Conservation (phyloP, 805 yeast species). For the Spathaspora passalidarum region DNA sequence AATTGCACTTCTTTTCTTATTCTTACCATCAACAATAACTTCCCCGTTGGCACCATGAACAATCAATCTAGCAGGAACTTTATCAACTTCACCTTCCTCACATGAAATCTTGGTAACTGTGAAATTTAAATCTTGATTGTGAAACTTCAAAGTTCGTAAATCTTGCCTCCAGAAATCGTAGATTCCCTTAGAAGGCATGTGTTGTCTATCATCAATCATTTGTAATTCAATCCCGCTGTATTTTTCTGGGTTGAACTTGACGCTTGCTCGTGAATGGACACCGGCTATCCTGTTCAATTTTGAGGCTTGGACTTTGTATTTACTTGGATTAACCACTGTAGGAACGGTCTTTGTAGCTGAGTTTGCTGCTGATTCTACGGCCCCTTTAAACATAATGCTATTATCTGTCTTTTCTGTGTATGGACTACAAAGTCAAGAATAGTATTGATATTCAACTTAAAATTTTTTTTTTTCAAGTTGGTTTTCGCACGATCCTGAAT, state of each 20-base stretch:
- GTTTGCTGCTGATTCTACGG: neutral
- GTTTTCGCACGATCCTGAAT: neutral
- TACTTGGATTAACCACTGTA: slow-evolving; percentile 4
- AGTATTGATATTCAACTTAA: too few relatives aligned
- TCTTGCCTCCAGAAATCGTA: slow-evolving; percentile 72
- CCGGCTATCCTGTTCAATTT: slow-evolving; percentile 53
- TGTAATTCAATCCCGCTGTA: slow-evolving; percentile 44
- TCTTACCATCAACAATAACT: slow-evolving; percentile 42
- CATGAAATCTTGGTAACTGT: slow-evolving; percentile 54
- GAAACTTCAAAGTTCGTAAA: slow-evolving; percentile 76
- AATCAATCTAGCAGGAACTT: slow-evolving; percentile 46
- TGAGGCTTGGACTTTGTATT: slow-evolving; percentile 20
- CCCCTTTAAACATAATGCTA: too few relatives aligned
- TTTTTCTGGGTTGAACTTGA: slow-evolving; percentile 22
- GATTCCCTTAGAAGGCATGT: slow-evolving; percentile 61
- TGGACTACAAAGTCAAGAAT: too few relatives aligned
- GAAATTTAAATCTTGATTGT: slow-evolving; percentile 70
- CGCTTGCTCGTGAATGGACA: slow-evolving; percentile 35
- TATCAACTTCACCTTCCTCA: slow-evolving; percentile 29
- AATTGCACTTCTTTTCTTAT: slow-evolving; percentile 49
- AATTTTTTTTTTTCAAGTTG: neutral
- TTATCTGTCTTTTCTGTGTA: neutral
- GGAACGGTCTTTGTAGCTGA: neutral
- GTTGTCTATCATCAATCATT: slow-evolving; percentile 42
- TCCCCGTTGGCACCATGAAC: slow-evolving; percentile 33